These are phyloP conservation scores for Alternaria incomplexa DNA, from an alignment of 2,329 filamentous ascomycete species.

Conservation along the genomic window DNA sequence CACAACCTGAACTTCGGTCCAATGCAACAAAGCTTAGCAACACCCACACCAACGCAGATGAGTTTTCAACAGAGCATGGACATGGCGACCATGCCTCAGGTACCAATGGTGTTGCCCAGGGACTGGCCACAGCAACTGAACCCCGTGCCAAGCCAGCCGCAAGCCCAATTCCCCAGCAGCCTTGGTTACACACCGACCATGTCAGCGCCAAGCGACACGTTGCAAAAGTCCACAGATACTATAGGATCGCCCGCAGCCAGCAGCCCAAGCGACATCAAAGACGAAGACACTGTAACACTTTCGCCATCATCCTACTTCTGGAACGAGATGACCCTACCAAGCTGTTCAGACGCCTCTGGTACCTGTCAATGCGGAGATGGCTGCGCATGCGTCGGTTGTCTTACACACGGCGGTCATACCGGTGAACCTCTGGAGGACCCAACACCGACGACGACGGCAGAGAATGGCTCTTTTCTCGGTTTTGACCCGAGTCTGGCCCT, in stretches of 20 bases:
- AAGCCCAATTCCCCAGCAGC: slow-evolving; percentile 22
- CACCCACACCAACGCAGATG: slow-evolving; percentile 25
- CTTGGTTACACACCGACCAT: slow-evolving; percentile 12
- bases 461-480: slow-evolving; percentile 22
- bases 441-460: slow-evolving; percentile 7
- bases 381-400: slow-evolving; percentile 60
- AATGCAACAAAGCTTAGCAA: slow-evolving; percentile 24
- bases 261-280: slow-evolving; percentile 38
- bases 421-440: slow-evolving; percentile 47
- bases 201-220: slow-evolving; percentile 9
- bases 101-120: slow-evolving; percentile 18
- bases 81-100: slow-evolving; percentile 23
- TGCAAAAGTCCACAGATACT: slow-evolving; percentile 21
- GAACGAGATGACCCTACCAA: slow-evolving; percentile 45
- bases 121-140: slow-evolving; percentile 34
- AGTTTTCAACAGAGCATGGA: slow-evolving; percentile 29
- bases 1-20: slow-evolving; percentile 20
- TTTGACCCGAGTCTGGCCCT: slow-evolving; percentile 15
- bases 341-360: slow-evolving; percentile 57
- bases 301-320: slow-evolving; percentile 49
- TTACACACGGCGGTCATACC: slow-evolving; percentile 59
- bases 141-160: slow-evolving; percentile 16
- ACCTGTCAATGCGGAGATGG: slow-evolving; percentile 61
- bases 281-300: slow-evolving; percentile 42
- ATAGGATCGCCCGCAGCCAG: slow-evolving; percentile 25